Evolutionary conservation across 257 asterid genomes (phyloP), one percentile per base, ranked within the genome.

Genomic region (Thymus quinquecostatus): DNA sequence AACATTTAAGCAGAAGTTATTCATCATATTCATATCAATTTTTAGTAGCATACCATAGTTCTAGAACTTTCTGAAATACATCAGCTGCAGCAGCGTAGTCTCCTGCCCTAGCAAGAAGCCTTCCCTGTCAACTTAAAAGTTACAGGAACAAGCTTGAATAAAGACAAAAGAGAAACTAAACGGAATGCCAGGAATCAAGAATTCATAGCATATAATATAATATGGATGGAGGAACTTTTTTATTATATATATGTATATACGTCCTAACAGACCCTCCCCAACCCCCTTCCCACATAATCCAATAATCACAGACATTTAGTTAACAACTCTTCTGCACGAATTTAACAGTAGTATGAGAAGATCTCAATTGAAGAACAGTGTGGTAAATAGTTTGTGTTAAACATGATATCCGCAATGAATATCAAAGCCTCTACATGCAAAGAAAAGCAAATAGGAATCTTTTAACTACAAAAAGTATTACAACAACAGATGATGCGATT

Each of bases 61-160:
- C 92, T 73, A 95, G 79, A 61, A 88, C 90, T 76, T 84, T 88
- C 88, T 88, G 88, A 73, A 89, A 90, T 58, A 86, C 72, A 50
- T 80, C 92, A 77, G 94, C 90, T 50, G 99, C 98, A 27, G 96
- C 92, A 85, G 85, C 82, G 80, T 82, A 87, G 79, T 95, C 95
- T 75, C 97, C 91, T 76, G 89, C 87, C 90, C 79, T 88, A 65
- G 98, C 98, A 81, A 88, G 98, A 85, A 95, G 98, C 83, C 87
- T 86, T 79, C 99, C 99, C 99, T 95, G 98, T 94, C 92, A 89
- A 94, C 96, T 94, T 94, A 84, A 75, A 66, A 89, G 91, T 86
- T 85, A 84, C 86, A 86, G 83, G 82, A 75, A 77, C 88, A 86
- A 74, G 79, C 84, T 88, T 80, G 80, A 80, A 69, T 32, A 75